Percentiles rank a stretch among this genome's conserved stretches.
These are phyloP conservation scores for Gaeumannomyces sp. DNA, from an alignment of 2,329 filamentous ascomycete species.

Conservation along the genomic window DNA sequence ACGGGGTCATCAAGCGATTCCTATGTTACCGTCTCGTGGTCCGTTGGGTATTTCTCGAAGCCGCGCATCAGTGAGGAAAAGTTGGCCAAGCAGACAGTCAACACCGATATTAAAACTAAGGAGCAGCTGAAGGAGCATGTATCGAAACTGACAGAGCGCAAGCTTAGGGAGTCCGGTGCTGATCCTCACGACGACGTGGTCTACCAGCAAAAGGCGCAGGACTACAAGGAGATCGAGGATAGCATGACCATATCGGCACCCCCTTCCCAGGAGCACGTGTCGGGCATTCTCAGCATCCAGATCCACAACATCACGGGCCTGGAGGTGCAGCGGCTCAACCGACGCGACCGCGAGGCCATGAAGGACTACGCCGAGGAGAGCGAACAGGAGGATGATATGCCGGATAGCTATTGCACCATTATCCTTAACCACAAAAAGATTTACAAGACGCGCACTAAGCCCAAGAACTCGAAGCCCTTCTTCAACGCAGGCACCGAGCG, in stretches of 20 bases:
- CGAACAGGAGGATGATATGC: constrained; percentile 57
- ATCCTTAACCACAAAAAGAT: constrained; percentile 66
- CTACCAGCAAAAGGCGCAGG: constrained; percentile 61
- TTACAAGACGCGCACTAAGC: constrained; percentile 68
- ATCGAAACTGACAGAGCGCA: constrained; percentile 45
- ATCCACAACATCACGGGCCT: constrained; percentile 69
- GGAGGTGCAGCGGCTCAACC: constrained; percentile 54
- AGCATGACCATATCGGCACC: constrained; percentile 63
- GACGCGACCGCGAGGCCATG: constrained; percentile 32
- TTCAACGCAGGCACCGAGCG: constrained; percentile 72
- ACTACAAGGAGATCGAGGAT: constrained; percentile 55
- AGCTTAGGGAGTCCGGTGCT: constrained; percentile 58
- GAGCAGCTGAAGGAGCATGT: constrained; percentile 55
- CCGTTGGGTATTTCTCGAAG: constrained; percentile 66
- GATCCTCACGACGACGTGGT: constrained; percentile 55
- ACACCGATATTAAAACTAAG: constrained; percentile 49
- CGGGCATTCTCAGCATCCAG: constrained; percentile 63
- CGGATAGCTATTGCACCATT: constrained; percentile 65
- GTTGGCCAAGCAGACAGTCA: constrained; percentile 53
- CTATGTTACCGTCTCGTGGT: constrained; percentile 68
- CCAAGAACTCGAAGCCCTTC: constrained; percentile 71
- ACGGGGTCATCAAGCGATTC: constrained; percentile 60
- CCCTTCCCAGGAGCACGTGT: constrained; percentile 54
- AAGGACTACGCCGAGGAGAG: constrained; percentile 49
- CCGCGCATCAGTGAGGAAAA: constrained; percentile 56